These are phyloP conservation scores for Kluyveromyces starmeri DNA, from an alignment of 805 yeast species.

Conservation along the genomic window DNA sequence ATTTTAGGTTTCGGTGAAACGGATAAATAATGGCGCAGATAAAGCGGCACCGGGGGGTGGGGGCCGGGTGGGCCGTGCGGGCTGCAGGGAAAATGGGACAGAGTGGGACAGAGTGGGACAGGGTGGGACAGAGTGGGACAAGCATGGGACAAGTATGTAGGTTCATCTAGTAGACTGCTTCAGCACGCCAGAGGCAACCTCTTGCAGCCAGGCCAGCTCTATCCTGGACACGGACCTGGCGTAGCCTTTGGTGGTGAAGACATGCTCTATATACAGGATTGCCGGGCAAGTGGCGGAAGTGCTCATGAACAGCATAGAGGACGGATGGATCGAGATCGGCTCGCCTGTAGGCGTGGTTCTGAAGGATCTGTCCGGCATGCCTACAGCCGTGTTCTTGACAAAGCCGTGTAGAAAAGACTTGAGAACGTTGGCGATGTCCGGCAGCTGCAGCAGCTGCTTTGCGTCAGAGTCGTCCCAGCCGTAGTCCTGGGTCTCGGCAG, in stretches of 20 bases:
- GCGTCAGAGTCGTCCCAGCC: conserved; percentile 24
- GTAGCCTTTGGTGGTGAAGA: conserved; percentile 85
- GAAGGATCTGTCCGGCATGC: conserved; percentile 90
- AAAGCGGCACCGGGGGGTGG: too few relatives aligned
- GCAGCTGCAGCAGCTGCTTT: conserved; percentile 13
- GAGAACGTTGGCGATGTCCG: conserved; percentile 51
- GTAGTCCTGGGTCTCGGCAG: too few relatives aligned
- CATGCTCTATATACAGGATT: conserved; percentile 90
- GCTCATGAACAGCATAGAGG: conserved; percentile 73
- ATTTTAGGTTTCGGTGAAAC: too few relatives aligned
- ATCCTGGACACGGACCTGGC: conserved; percentile 83
- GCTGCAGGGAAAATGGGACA: too few relatives aligned
- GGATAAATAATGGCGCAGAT: too few relatives aligned
- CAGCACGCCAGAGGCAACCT: conserved; percentile 41
- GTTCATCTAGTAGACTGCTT: conserved; percentile 6
- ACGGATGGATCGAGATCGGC: conserved; percentile 80
- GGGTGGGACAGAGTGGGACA: too few relatives aligned
- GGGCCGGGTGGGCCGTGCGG: too few relatives aligned
- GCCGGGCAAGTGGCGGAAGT: conserved; percentile 55
- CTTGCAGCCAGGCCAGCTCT: conserved; percentile 79
- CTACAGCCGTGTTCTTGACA: conserved; percentile 83
- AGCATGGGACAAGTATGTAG: too few relatives aligned
- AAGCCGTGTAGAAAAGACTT: conserved; percentile 80
- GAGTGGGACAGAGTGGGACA: too few relatives aligned
- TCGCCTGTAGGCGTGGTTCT: conserved; percentile 81